Conservation (phyloP, 1,284 basidiomycete genomes). For the Polyporus tsugae region DNA sequence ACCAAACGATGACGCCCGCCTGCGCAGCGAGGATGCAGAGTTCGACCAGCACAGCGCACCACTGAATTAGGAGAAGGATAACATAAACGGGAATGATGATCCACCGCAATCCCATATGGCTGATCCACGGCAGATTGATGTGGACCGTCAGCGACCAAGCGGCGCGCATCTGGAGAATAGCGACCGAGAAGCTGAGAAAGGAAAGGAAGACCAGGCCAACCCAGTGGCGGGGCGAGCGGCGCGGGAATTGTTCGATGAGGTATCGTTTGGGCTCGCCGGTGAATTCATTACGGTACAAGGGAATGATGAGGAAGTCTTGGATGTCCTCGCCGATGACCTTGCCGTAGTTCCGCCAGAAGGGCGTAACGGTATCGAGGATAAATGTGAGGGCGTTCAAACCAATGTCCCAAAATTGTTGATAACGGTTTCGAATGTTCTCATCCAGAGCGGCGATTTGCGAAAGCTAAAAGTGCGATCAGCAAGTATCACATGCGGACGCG, state of each 20-base stretch:
- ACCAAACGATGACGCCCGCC: conserved; percentile 68
- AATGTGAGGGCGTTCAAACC: conserved; percentile 78
- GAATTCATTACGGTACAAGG: conserved; percentile 82
- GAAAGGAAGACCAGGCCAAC: conserved; percentile 62
- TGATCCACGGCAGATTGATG: conserved; percentile 62
- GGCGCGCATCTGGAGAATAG: conserved; percentile 60
- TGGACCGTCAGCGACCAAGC: conserved; percentile 58
- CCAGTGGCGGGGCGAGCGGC: conserved; percentile 73
- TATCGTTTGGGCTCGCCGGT: conserved; percentile 78
- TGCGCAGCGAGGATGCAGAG: conserved; percentile 61
- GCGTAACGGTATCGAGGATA: conserved; percentile 74
- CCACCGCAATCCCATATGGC: conserved; percentile 66
- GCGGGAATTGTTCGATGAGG: conserved; percentile 62
- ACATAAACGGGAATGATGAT: conserved; percentile 66
- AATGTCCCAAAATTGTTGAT: conserved; percentile 79
- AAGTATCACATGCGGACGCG: no score
- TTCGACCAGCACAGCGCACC: conserved; percentile 66
- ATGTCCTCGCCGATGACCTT: conserved; percentile 79
- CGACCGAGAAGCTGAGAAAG: conserved; percentile 51
- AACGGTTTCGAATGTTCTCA: conserved; percentile 78
- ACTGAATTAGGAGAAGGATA: conserved; percentile 65
- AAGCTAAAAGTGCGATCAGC: conserved; percentile 51
- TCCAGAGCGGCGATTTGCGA: conserved; percentile 72
- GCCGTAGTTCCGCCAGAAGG: conserved; percentile 81
- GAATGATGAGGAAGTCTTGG: conserved; percentile 80